Evolutionary conservation across 805 yeast species (phyloP).

Genomic region (Wickerhamomyces mucosus): DNA sequence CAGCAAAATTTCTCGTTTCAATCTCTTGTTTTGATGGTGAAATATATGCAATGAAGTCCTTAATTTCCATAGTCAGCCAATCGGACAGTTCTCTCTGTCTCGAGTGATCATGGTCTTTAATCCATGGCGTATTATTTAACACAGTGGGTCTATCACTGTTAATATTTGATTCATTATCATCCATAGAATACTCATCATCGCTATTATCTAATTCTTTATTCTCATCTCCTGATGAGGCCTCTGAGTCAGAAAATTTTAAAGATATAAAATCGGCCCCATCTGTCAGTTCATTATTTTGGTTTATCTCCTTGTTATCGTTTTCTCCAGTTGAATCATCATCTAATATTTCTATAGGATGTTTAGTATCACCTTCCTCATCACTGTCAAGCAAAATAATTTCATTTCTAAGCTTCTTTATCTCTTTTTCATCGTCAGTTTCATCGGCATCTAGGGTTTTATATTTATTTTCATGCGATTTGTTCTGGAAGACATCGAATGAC

Average conservation of each 20-base stretch:
- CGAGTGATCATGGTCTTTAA: conserved; percentile 67
- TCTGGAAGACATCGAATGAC: conserved; percentile 15
- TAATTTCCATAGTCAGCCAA: conserved; percentile 81
- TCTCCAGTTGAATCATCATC: conserved; percentile 1
- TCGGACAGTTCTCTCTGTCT: conserved; percentile 70
- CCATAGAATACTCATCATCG: conserved; percentile 20
- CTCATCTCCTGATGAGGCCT: conserved; percentile 17
- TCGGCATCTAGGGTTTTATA: conserved; percentile 8
- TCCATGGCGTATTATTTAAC: conserved; percentile 53
- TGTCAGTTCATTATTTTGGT: conserved; percentile 21
- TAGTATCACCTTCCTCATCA: conserved; percentile 4
- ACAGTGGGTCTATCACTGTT: conserved; percentile 7
- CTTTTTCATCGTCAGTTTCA: conserved; percentile 4
- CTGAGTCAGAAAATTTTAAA: conserved; percentile 24
- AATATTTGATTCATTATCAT: conserved; percentile 15
- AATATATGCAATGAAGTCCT: conserved; percentile 74
- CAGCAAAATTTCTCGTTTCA: conserved; percentile 52
- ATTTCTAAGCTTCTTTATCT: conserved; percentile 1
- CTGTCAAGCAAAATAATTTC: conserved; percentile 3
- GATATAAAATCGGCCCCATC: conserved; percentile 34
- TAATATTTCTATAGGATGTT: conserved; percentile 1
- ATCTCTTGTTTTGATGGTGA: conserved; percentile 79
- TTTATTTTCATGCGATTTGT: conserved; percentile 17
- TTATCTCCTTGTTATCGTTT: background rate
- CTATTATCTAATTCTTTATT: conserved; percentile 12